phyloP scores from a whole-genome alignment of 2,329 filamentous ascomycete species.

The Trichoderma guizhouense region DNA sequence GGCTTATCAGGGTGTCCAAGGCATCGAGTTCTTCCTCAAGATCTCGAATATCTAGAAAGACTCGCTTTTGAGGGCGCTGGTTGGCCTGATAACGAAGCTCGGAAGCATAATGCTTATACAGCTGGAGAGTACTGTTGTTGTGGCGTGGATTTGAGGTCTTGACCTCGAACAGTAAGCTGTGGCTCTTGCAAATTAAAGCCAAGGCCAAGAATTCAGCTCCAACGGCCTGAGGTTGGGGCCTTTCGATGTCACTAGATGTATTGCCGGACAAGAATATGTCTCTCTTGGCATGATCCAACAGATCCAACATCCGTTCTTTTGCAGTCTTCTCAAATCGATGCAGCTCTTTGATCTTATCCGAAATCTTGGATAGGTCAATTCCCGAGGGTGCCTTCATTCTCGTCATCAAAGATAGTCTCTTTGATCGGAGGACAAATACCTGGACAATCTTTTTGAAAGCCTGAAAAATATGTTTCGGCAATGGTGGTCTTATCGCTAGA shows the following conservation, averaged over 20 bases:
- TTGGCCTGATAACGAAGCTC: not conserved
- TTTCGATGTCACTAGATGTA: not conserved
- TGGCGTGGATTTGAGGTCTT: not conserved
- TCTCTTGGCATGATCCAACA: not conserved
- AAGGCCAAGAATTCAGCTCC: not conserved
- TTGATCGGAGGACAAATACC: not conserved
- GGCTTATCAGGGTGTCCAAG: constrained; percentile 9
- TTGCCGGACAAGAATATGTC: not conserved
- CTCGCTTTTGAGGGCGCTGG: constrained; percentile 5
- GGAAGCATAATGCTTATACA: not conserved
- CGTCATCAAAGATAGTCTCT: not conserved
- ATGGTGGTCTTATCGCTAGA: not conserved
- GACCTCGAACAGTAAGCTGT: not conserved
- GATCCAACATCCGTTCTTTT: not conserved
- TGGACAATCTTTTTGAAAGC: not conserved
- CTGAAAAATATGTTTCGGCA: not conserved
- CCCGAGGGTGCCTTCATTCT: not conserved
- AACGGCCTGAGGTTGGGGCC: not conserved
- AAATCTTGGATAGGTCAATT: not conserved
- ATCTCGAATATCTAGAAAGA: constrained; percentile 21
- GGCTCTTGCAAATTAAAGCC: not conserved
- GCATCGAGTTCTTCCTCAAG: constrained; percentile 24
- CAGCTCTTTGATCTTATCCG: not conserved
- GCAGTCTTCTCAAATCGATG: not conserved
- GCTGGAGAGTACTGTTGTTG: not conserved